These are phyloP conservation scores for Blastobotrys elegans DNA, from an alignment of 1,139 yeast species.

Conservation along the genomic window DNA sequence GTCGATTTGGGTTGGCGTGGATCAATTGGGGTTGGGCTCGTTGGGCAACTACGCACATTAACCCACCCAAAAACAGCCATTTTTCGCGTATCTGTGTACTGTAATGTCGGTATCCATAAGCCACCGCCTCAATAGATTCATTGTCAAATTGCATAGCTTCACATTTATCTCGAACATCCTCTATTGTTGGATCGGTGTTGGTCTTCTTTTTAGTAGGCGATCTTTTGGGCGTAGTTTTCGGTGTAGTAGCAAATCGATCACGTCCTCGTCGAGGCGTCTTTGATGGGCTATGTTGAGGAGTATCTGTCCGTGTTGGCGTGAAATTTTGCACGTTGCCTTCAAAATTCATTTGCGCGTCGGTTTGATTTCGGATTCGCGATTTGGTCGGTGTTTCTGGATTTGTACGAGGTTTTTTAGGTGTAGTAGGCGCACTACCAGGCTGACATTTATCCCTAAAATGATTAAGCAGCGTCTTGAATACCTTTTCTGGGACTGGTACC, in stretches of 20 bases:
- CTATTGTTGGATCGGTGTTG: conserved; percentile 19
- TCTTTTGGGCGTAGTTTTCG: background rate
- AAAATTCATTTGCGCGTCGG: conserved; percentile 4
- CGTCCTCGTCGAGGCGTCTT: conserved; percentile 9
- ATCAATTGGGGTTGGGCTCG: conserved; percentile 32
- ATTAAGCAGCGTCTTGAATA: conserved; percentile 24
- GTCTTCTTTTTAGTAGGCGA: conserved; percentile 11
- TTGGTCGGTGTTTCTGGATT: conserved; percentile 11
- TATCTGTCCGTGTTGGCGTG: conserved; percentile 10
- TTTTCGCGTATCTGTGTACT: conserved; percentile 32
- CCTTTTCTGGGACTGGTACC: conserved; percentile 32
- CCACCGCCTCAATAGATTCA: conserved; percentile 28
- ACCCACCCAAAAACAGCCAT: conserved; percentile 36
- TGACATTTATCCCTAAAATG: conserved; percentile 24
- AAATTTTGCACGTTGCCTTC: background rate
- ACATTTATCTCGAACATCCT: conserved; percentile 23
- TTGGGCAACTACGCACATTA: conserved; percentile 29
- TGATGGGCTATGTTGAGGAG: conserved; percentile 10
- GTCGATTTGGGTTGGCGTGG: conserved; percentile 6
- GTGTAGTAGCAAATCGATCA: conserved; percentile 6
- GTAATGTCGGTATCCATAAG: conserved; percentile 30
- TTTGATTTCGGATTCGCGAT: conserved; percentile 1
- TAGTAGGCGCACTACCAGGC: conserved; percentile 10
- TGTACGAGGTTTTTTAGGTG: conserved; percentile 13
- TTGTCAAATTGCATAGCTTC: conserved; percentile 24